Evolutionary conservation across 148 eudicot genomes (phyloP).

Genomic region (Spergularia marina): DNA sequence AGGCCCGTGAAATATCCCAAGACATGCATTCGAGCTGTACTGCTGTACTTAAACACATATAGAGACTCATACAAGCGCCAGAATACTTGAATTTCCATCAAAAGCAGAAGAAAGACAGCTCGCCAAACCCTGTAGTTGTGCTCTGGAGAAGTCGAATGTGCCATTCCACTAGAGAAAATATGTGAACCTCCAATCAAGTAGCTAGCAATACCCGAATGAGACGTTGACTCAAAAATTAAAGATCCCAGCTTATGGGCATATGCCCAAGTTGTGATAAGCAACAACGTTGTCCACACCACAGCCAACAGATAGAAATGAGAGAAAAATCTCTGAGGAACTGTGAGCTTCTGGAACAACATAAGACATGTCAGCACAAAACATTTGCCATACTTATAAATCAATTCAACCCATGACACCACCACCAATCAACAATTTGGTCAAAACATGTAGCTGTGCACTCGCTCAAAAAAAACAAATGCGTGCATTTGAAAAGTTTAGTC

Average conservation of each 20-base stretch:
- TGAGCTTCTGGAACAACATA: conserved; percentile 59
- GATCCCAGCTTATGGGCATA: conserved; percentile 59
- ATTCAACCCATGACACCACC: neutral
- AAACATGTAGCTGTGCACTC: no score
- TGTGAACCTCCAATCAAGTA: conserved; percentile 65
- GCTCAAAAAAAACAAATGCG: no score
- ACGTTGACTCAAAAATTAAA: conserved; percentile 43
- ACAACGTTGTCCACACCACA: conserved; percentile 60
- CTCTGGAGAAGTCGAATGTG: conserved; percentile 31
- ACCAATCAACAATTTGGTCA: neutral
- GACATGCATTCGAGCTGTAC: conserved; percentile 79
- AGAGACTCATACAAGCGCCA: conserved; percentile 77
- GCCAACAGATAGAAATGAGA: conserved; percentile 79
- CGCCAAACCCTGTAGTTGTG: conserved; percentile 47
- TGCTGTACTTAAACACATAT: conserved; percentile 70
- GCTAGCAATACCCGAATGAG: conserved; percentile 54
- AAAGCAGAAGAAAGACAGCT: conserved; percentile 70
- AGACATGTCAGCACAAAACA: conserved; percentile 1
- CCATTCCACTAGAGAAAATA: conserved; percentile 36
- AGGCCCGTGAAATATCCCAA: conserved; percentile 72
- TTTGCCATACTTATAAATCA: no score
- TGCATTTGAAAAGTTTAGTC: no score
- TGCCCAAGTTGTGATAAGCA: conserved; percentile 61
- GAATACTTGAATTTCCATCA: conserved; percentile 79
- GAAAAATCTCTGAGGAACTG: conserved; percentile 75